These are phyloP conservation scores for Cyclotella distinguenda DNA, from an alignment of 108 stramenopile genomes.

Conservation along the genomic window DNA sequence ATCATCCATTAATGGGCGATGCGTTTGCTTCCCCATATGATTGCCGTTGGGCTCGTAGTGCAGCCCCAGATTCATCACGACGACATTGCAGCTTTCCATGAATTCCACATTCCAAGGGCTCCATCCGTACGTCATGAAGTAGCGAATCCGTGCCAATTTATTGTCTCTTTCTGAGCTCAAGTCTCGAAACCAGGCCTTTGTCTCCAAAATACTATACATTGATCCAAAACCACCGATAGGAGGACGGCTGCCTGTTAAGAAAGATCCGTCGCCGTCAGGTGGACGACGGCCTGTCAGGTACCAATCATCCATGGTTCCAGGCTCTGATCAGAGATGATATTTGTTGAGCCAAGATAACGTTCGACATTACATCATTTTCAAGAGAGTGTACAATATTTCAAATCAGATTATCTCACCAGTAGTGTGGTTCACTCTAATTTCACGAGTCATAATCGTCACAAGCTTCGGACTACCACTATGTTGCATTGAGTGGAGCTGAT, in stretches of 20 bases:
- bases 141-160: constrained; percentile 19
- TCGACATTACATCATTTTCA: too few species aligned
- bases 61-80: constrained; percentile 21
- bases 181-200: constrained; percentile 19
- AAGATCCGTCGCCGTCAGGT: constrained; percentile 17
- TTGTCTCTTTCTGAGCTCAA: background rate
- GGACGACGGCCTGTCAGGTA: constrained; percentile 11
- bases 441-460: background rate
- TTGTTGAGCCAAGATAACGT: too few species aligned
- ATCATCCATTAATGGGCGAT: constrained; percentile 13
- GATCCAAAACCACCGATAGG: constrained; percentile 20
- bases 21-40: constrained; percentile 6
- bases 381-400: too few species aligned
- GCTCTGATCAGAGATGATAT: too few species aligned
- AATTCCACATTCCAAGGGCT: constrained; percentile 29
- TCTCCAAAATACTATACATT: constrained; percentile 20
- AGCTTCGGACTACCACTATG: background rate
- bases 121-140: constrained; percentile 25
- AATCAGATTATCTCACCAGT: too few species aligned
- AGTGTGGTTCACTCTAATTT: constrained; percentile 6
- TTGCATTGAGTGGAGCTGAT: constrained; percentile 13
- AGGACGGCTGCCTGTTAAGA: constrained; percentile 3
- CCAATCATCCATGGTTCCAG: constrained; percentile 20
- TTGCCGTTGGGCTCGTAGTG: constrained; percentile 10
- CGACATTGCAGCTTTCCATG: constrained; percentile 17